A percentile compares a stretch with the other conserved stretches of the same genome.
Evolutionary conservation across 2,329 filamentous ascomycete species (phyloP).

Genomic region (Arthrinium puccinioides): DNA sequence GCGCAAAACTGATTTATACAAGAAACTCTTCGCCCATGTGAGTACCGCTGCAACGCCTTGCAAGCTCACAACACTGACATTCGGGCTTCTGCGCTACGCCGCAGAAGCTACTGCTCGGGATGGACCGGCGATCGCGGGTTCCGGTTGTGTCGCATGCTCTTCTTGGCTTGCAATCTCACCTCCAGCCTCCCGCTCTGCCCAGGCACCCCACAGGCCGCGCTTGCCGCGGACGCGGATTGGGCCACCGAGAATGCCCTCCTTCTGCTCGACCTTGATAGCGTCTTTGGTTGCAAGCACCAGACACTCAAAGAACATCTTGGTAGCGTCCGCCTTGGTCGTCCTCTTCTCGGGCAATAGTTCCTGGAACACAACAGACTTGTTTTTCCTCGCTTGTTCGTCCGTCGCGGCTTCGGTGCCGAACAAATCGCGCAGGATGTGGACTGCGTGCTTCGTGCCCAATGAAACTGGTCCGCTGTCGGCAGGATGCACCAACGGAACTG

Average conservation of each 20-base stretch:
- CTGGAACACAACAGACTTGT: slow-evolving; percentile 77
- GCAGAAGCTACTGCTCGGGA: slow-evolving; percentile 22
- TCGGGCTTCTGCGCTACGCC: slow-evolving; percentile 12
- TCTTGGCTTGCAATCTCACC: slow-evolving; percentile 51
- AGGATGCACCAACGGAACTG: slow-evolving; percentile 67
- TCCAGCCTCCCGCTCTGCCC: slow-evolving; percentile 74
- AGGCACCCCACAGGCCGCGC: slow-evolving; percentile 91
- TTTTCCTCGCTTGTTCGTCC: slow-evolving; percentile 65
- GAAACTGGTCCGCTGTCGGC: slow-evolving; percentile 82
- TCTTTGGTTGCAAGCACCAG: slow-evolving; percentile 96
- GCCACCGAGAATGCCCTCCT: slow-evolving; percentile 62
- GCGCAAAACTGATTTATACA: slow-evolving; percentile 24
- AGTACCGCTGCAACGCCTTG: slow-evolving; percentile 8
- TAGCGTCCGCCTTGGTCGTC: slow-evolving; percentile 83
- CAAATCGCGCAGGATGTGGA: slow-evolving; percentile 84
- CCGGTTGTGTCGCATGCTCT: slow-evolving; percentile 29
- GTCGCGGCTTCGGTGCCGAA: slow-evolving; percentile 69
- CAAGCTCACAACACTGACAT: slow-evolving; percentile 1
- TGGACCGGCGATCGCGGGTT: slow-evolving; percentile 24
- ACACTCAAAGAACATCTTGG: slow-evolving; percentile 99
- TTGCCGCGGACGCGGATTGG: slow-evolving; percentile 82
- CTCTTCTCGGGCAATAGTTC: slow-evolving; percentile 76
- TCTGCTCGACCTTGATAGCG: slow-evolving; percentile 93
- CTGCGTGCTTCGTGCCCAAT: slow-evolving; percentile 87
- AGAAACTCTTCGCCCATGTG: slow-evolving; percentile 18